These are phyloP conservation scores for Termitomyces sp. DNA, from an alignment of 768 basidiomycete genomes.

Conservation along the genomic window DNA sequence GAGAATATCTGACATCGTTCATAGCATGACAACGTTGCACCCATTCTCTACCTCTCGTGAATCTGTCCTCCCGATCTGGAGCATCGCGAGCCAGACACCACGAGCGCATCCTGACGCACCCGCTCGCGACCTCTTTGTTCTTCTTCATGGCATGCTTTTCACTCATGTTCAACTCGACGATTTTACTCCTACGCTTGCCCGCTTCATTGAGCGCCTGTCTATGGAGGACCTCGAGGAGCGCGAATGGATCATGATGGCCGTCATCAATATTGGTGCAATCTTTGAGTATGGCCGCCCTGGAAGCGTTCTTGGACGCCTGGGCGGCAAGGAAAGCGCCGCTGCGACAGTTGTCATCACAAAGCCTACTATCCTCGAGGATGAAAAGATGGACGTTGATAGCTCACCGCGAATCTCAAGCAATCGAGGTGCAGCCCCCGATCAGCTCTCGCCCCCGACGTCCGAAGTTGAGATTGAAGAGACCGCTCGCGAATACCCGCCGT, in stretches of 20 bases:
- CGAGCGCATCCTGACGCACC: slow-evolving; percentile 72
- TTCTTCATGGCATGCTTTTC: slow-evolving; percentile 96
- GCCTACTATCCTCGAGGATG: slow-evolving; percentile 37
- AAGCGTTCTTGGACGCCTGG: slow-evolving; percentile 64
- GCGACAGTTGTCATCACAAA: slow-evolving; percentile 20
- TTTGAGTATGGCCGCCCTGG: slow-evolving; percentile 84
- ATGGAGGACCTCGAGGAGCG: slow-evolving; percentile 79
- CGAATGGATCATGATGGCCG: slow-evolving; percentile 97
- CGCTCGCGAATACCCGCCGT: slow-evolving; percentile 47
- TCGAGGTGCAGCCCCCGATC: slow-evolving; percentile 4
- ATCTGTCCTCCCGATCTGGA: slow-evolving; percentile 88
- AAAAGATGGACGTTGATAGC: slow-evolving; percentile 62
- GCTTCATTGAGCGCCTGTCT: slow-evolving; percentile 82
- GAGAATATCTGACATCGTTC: background rate
- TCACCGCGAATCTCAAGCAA: slow-evolving; percentile 22
- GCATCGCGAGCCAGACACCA: slow-evolving; percentile 64
- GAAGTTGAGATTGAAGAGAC: slow-evolving; percentile 23
- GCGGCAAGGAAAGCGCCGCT: slow-evolving; percentile 46
- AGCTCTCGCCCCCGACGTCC: slow-evolving; percentile 29
- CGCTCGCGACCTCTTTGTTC: slow-evolving; percentile 78
- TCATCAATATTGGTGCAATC: slow-evolving; percentile 75
- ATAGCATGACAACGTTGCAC: slow-evolving; percentile 87
- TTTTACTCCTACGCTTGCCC: slow-evolving; percentile 75
- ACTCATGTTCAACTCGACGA: slow-evolving; percentile 94
- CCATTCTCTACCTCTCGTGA: slow-evolving; percentile 88